phyloP scores from a whole-genome alignment of 495 filamentous ascomycete species.

The Hapsidospora chrysogenum region DNA sequence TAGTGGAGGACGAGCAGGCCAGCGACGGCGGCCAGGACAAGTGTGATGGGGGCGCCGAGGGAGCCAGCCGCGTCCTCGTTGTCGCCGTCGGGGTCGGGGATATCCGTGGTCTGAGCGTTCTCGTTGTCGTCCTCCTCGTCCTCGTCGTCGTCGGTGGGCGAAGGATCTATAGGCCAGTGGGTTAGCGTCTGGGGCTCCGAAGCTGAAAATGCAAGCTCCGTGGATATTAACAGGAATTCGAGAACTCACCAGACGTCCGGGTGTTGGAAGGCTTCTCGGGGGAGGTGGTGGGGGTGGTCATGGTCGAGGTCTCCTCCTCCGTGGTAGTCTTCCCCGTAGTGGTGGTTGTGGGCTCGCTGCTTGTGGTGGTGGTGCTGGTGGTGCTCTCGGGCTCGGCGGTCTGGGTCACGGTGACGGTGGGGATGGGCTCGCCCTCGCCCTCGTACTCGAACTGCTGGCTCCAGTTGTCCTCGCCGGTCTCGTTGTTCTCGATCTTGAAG shows the following conservation, averaged over 20 bases:
- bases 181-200: no score
- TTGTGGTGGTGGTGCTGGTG: slow-evolving; percentile 10
- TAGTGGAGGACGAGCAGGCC: background rate
- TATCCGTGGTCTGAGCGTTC: background rate
- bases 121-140: no score
- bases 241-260: no score
- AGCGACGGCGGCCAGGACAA: background rate
- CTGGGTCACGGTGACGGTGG: slow-evolving; percentile 5
- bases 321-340: background rate
- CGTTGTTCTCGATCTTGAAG: slow-evolving; percentile 19
- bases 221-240: no score
- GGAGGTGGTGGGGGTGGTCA: slow-evolving; percentile 3
- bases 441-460: slow-evolving; percentile 16
- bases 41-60: background rate
- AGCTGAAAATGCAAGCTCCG: no score
- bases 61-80: background rate
- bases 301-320: background rate
- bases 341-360: slow-evolving; percentile 10
- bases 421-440: slow-evolving; percentile 11
- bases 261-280: background rate
- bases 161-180: no score
- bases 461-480: slow-evolving; percentile 21
- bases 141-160: no score
- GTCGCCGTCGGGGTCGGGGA: background rate
- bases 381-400: slow-evolving; percentile 2